Conservation (phyloP, 1,284 basidiomycete species). For the Ustilago sp. region DNA sequence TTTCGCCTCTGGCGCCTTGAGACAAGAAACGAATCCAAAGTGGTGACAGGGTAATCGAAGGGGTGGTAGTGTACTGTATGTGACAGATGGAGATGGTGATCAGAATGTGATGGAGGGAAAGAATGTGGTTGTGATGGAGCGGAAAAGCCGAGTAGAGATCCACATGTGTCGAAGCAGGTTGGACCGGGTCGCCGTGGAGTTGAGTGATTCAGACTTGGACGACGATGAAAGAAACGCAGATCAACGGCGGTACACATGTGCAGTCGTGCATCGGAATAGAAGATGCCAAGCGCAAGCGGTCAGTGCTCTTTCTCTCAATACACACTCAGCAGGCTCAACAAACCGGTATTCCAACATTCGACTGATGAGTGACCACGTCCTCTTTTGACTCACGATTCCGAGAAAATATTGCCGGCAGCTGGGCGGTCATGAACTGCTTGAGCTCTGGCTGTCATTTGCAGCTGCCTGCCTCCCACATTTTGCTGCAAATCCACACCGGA, state of each 20-base stretch:
- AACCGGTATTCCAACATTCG: neutral
- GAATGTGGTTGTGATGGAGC: neutral
- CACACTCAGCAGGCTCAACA: neutral
- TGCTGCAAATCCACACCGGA: neutral
- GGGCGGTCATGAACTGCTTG: neutral
- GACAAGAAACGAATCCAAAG: too few relatives aligned
- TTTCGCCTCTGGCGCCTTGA: too few relatives aligned
- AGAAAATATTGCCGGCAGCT: neutral
- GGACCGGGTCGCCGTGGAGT: constrained; percentile 1
- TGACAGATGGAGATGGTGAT: too few relatives aligned
- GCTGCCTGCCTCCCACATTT: neutral
- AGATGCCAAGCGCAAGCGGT: constrained; percentile 1
- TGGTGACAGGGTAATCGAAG: too few relatives aligned
- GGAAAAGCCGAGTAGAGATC: neutral
- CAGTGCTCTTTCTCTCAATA: neutral
- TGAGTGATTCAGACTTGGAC: constrained; percentile 1
- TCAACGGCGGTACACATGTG: constrained; percentile 10
- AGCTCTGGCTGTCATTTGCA: neutral
- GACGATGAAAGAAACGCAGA: neutral
- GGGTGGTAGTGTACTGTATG: too few relatives aligned
- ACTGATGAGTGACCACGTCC: neutral
- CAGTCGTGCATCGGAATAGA: constrained; percentile 8
- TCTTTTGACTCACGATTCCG: neutral
- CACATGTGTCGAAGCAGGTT: neutral
- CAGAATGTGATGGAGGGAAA: neutral